These are phyloP conservation scores for Priceomyces fermenticarens DNA, from an alignment of 805 yeast species.

Conservation along the genomic window DNA sequence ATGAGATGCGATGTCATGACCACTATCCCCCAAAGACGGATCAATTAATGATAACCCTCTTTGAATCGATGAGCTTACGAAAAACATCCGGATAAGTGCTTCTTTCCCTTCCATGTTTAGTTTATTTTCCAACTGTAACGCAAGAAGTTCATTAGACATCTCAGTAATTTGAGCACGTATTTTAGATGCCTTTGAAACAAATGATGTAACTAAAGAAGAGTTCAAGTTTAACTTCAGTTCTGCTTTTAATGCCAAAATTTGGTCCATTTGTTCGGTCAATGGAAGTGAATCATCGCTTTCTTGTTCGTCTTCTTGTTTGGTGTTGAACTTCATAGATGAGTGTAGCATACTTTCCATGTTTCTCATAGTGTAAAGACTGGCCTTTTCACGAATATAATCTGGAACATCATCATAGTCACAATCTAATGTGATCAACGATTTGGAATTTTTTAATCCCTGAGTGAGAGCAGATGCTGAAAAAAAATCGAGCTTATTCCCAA, in stretches of 20 bases:
- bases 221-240: constrained; percentile 29
- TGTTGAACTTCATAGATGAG: constrained; percentile 10
- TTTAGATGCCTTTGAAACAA: constrained; percentile 23
- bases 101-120: constrained; percentile 73
- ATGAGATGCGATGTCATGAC: constrained; percentile 5
- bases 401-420: constrained; percentile 63
- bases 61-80: constrained; percentile 66
- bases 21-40: constrained; percentile 22
- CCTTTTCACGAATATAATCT: constrained; percentile 59
- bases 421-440: constrained; percentile 64
- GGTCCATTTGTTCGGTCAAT: constrained; percentile 27
- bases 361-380: constrained; percentile 77
- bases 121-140: constrained; percentile 51
- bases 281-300: constrained; percentile 6
- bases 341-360: constrained; percentile 67
- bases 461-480: constrained; percentile 64
- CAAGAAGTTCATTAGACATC: constrained; percentile 50
- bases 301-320: background rate
- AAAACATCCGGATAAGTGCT: constrained; percentile 61
- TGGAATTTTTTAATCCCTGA: constrained; percentile 64
- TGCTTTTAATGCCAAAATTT: constrained; percentile 31
- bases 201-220: constrained; percentile 27
- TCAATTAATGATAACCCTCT: constrained; percentile 49
- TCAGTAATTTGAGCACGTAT: constrained; percentile 29
- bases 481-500: constrained; percentile 60